A percentile compares a stretch with the other conserved stretches of the same genome.
phyloP scores from a whole-genome alignment of 1,284 basidiomycete genomes.

The Cystobasidium sp. region DNA sequence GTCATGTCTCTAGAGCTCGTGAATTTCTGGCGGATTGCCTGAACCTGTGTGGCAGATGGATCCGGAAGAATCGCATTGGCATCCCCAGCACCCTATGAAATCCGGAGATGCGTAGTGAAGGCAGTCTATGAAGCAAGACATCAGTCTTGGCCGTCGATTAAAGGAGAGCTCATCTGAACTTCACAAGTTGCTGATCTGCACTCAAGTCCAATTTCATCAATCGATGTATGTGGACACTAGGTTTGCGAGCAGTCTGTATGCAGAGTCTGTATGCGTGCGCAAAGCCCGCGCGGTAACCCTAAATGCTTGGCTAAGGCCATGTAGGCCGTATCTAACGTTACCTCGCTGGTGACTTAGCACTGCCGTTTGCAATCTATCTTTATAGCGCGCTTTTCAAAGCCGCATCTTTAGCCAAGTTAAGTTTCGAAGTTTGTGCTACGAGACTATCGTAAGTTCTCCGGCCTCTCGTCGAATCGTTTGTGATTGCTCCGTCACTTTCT shows the following conservation, averaged over 20 bases:
- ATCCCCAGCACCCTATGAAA: conserved; percentile 6
- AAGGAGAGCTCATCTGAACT: background rate
- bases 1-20: background rate
- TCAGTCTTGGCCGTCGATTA: background rate
- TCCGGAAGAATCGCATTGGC: conserved; percentile 1
- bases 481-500: conserved; percentile 8
- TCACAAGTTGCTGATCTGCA: conserved; percentile 13
- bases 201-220: conserved; percentile 14
- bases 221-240: conserved; percentile 13
- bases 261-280: background rate
- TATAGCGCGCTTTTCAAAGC: conserved; percentile 1
- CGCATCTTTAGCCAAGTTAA: background rate
- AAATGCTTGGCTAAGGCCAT: background rate
- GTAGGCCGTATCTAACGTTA: background rate
- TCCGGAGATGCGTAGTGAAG: background rate
- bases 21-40: background rate
- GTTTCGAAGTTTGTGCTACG: conserved; percentile 1
- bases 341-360: background rate
- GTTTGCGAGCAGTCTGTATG: background rate
- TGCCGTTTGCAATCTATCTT: background rate
- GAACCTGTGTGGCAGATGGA: background rate
- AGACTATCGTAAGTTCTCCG: conserved; percentile 9
- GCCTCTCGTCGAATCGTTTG: conserved; percentile 2
- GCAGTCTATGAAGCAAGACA: background rate
- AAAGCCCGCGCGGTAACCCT: background rate